These are phyloP conservation scores for Phytophthora ramorum DNA, from an alignment of 352 stramenopile species.

Conservation along the genomic window DNA sequence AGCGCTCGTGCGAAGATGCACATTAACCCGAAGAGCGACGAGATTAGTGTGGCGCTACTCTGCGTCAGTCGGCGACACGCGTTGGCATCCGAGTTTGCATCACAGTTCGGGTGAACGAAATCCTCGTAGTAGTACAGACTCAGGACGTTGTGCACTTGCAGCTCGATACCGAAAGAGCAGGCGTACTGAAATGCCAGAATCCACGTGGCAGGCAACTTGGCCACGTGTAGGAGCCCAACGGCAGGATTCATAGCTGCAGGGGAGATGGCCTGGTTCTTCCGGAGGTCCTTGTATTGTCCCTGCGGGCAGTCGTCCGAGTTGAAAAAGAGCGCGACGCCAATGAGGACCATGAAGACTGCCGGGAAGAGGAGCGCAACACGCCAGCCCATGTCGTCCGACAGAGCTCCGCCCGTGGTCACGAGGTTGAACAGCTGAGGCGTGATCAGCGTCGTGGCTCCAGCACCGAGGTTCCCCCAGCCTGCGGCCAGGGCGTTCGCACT, in stretches of 20 bases:
- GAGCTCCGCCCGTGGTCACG: conserved; percentile 60
- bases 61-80: conserved; percentile 37
- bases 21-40: conserved; percentile 94
- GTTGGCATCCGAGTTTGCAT: conserved; percentile 28
- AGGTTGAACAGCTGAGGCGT: conserved; percentile 91
- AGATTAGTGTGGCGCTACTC: conserved; percentile 78
- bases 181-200: conserved; percentile 92
- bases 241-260: conserved; percentile 22
- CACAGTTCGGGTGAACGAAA: conserved; percentile 71
- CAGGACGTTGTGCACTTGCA: conserved; percentile 95
- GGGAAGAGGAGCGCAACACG: conserved; percentile 91
- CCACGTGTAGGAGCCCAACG: conserved; percentile 46
- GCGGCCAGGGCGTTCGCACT: conserved; percentile 92
- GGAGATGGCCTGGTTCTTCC: conserved; percentile 15
- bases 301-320: conserved; percentile 93
- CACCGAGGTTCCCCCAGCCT: conserved; percentile 95
- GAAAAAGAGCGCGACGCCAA: conserved; percentile 71
- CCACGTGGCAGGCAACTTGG: conserved; percentile 81
- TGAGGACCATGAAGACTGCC: conserved; percentile 81
- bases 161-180: conserved; percentile 94
- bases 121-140: conserved; percentile 91
- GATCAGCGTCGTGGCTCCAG: conserved; percentile 88
- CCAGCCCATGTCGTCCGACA: conserved; percentile 88
- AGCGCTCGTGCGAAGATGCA: conserved; percentile 92
- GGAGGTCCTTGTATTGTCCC: conserved; percentile 91